Conservation (phyloP, 148 eudicot genomes). For the Dianthus caryophyllus region DNA sequence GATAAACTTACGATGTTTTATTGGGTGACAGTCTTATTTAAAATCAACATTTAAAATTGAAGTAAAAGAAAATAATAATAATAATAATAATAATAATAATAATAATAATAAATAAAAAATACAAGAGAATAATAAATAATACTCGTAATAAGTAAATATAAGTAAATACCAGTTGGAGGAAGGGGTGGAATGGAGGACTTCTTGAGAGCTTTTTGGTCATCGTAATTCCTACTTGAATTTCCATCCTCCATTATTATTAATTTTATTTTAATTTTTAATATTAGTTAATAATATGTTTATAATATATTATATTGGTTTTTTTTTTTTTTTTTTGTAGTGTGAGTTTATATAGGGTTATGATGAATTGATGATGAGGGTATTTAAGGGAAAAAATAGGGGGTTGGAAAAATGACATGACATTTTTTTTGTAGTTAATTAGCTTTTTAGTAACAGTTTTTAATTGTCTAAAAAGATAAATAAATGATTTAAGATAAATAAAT, state of each 20-base stretch:
- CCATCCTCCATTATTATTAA: conserved; percentile 3
- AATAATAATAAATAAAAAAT: background rate
- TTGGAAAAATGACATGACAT: background rate
- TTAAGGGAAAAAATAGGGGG: background rate
- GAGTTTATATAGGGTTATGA: background rate
- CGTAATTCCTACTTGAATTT: background rate
- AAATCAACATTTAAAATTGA: too few species aligned
- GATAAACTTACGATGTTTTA: background rate
- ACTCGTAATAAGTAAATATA: background rate
- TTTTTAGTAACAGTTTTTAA: background rate
- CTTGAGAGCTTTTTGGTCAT: background rate
- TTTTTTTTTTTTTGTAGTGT: background rate
- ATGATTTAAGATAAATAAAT: too few species aligned
- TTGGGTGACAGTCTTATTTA: background rate
- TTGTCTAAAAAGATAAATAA: too few species aligned
- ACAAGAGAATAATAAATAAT: too few species aligned
- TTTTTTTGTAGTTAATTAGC: background rate
- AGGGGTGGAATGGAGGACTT: background rate
- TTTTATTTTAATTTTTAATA: too few species aligned
- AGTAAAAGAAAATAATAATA: too few species aligned
- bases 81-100: background rate
- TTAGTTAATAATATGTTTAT: too few species aligned
- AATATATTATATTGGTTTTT: background rate
- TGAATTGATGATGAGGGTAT: background rate
- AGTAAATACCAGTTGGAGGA: conserved; percentile 2